Conservation (phyloP, 1,139 yeast species). For the Geotrichum fermentans region DNA sequence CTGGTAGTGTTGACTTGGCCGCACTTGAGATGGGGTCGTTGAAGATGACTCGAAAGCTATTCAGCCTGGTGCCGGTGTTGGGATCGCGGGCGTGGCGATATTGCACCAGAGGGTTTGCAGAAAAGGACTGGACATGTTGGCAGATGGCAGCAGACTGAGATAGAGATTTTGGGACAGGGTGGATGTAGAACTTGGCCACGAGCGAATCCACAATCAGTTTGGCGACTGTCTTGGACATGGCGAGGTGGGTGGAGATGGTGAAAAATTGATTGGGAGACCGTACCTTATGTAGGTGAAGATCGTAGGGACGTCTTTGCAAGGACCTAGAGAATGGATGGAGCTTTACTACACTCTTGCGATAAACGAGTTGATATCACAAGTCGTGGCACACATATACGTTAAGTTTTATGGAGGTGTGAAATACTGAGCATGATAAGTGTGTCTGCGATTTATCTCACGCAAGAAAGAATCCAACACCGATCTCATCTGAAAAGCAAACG, state of each 20-base stretch:
- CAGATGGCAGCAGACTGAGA: conserved; percentile 32
- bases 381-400: too few species aligned
- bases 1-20: too few species aligned
- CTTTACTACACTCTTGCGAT: too few species aligned
- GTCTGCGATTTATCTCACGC: too few species aligned
- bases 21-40: conserved; percentile 29
- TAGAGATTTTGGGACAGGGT: conserved; percentile 32
- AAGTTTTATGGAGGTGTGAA: too few species aligned
- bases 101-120: conserved; percentile 29
- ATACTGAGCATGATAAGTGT: too few species aligned
- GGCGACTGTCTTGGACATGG: conserved; percentile 20
- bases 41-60: conserved; percentile 29
- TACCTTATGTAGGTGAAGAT: too few species aligned
- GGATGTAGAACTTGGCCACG: conserved; percentile 29
- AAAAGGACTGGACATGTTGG: conserved; percentile 22
- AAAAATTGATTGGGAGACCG: background rate
- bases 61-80: conserved; percentile 33
- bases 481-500: too few species aligned
- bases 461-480: too few species aligned
- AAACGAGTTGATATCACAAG: too few species aligned
- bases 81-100: conserved; percentile 36
- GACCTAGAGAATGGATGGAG: too few species aligned
- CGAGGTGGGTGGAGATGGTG: conserved; percentile 1
- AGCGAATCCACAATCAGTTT: conserved; percentile 27
- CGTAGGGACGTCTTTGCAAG: too few species aligned